phyloP scores from a whole-genome alignment of 176 grass and related monocot species.

The Typha latifolia region DNA sequence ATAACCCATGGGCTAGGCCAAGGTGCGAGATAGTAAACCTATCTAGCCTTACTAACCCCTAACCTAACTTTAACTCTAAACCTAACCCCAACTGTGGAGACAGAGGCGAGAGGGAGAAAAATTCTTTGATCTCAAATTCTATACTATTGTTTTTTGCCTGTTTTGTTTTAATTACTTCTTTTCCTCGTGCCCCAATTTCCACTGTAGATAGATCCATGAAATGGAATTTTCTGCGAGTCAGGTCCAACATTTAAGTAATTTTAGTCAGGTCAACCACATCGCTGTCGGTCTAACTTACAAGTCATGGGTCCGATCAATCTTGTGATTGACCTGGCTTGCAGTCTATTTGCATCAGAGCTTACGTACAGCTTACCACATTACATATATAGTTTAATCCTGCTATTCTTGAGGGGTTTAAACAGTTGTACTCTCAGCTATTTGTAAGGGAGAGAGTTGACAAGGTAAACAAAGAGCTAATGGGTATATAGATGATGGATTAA shows the following conservation, averaged over 20 bases:
- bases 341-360: constrained; percentile 25
- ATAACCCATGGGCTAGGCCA: too few relatives aligned
- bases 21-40: too few relatives aligned
- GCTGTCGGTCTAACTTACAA: constrained; percentile 16
- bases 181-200: background rate
- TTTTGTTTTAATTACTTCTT: too few relatives aligned
- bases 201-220: background rate
- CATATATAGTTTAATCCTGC: background rate
- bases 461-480: too few relatives aligned
- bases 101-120: background rate
- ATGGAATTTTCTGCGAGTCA: background rate
- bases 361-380: constrained; percentile 15
- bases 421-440: too few relatives aligned
- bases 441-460: too few relatives aligned
- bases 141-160: too few relatives aligned
- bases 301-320: background rate
- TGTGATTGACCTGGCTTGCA: background rate
- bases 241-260: background rate
- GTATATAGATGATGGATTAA: background rate
- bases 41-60: background rate
- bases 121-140: background rate
- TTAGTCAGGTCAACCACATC: constrained; percentile 18
- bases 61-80: background rate
- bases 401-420: too few relatives aligned
- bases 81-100: background rate